These are phyloP conservation scores for Tetracladium setigerum DNA, from an alignment of 495 filamentous ascomycete genomes.

Conservation along the genomic window DNA sequence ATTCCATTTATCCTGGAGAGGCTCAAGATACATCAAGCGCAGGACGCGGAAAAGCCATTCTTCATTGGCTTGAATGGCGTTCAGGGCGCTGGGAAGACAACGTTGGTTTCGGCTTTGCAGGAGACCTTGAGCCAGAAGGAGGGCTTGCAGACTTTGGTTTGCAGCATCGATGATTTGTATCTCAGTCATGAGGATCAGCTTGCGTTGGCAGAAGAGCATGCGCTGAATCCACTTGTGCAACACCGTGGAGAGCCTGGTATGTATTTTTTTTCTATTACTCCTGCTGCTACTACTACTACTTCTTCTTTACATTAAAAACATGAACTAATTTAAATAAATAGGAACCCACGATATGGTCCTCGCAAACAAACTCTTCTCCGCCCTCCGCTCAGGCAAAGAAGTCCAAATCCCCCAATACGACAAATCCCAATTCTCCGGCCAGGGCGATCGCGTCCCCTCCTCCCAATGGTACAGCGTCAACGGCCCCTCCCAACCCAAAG, in stretches of 20 bases:
- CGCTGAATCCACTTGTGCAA: conserved; percentile 67
- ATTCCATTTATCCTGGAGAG: conserved; percentile 75
- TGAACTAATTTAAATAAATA: conserved; percentile 13
- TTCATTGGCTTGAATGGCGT: conserved; percentile 59
- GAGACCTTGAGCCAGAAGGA: conserved; percentile 58
- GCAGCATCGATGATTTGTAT: conserved; percentile 92
- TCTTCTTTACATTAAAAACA: background rate
- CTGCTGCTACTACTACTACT: background rate
- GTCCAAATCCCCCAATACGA: conserved; percentile 73
- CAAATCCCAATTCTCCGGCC: conserved; percentile 69
- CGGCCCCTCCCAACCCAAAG: conserved; percentile 35
- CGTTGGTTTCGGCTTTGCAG: conserved; percentile 65
- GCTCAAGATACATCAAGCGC: conserved; percentile 42
- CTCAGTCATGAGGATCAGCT: conserved; percentile 64
- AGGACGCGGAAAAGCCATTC: conserved; percentile 33
- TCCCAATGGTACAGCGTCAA: conserved; percentile 58
- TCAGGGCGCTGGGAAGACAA: conserved; percentile 88
- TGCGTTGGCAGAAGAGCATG: conserved; percentile 55
- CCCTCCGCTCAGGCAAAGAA: conserved; percentile 43
- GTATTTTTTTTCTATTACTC: too few relatives aligned
- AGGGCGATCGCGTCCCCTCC: conserved; percentile 66
- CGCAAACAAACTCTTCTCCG: conserved; percentile 50
- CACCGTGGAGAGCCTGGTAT: conserved; percentile 70
- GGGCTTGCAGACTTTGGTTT: conserved; percentile 62
- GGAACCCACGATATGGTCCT: conserved; percentile 78